Evolutionary conservation across 2,329 filamentous ascomycete genomes (phyloP).

Genomic region (Akanthomyces lecanii): DNA sequence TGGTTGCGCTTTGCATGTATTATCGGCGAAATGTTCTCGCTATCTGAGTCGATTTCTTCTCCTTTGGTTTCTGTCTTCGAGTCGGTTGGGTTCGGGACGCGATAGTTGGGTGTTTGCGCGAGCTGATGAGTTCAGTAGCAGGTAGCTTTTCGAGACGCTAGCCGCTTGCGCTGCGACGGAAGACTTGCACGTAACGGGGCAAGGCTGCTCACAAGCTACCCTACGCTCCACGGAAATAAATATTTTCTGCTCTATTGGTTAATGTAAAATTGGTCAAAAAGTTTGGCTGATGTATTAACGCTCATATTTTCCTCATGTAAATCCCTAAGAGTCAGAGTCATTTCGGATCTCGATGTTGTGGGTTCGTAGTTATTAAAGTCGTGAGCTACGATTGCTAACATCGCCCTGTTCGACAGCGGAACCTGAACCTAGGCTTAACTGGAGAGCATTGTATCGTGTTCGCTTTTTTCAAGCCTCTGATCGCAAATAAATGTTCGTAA

Average conservation of each 20-base stretch:
- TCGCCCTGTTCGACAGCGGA: too few relatives aligned
- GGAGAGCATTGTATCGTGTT: too few relatives aligned
- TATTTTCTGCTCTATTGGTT: too few relatives aligned
- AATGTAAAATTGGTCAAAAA: too few relatives aligned
- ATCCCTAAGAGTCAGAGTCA: not conserved
- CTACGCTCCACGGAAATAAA: not conserved
- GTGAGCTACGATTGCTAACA: too few relatives aligned
- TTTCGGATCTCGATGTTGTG: too few relatives aligned
- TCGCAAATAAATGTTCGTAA: not conserved
- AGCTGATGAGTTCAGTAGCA: not conserved
- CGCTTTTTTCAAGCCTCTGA: too few relatives aligned
- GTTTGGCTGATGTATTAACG: too few relatives aligned
- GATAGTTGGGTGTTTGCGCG: not conserved
- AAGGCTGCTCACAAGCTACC: not conserved
- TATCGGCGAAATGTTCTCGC: not conserved
- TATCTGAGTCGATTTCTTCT: not conserved
- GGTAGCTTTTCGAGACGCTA: conserved; percentile 1
- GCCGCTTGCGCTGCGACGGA: not conserved
- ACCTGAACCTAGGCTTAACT: too few relatives aligned
- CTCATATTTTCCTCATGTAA: too few relatives aligned
- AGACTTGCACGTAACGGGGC: conserved; percentile 14
- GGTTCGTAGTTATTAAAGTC: too few relatives aligned
- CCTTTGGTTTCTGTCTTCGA: not conserved
- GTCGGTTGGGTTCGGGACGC: not conserved
- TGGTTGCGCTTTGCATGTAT: conserved; percentile 19